These are phyloP conservation scores for Chenopodium quinoa DNA, from an alignment of 148 eudicot genomes.

Conservation along the genomic window DNA sequence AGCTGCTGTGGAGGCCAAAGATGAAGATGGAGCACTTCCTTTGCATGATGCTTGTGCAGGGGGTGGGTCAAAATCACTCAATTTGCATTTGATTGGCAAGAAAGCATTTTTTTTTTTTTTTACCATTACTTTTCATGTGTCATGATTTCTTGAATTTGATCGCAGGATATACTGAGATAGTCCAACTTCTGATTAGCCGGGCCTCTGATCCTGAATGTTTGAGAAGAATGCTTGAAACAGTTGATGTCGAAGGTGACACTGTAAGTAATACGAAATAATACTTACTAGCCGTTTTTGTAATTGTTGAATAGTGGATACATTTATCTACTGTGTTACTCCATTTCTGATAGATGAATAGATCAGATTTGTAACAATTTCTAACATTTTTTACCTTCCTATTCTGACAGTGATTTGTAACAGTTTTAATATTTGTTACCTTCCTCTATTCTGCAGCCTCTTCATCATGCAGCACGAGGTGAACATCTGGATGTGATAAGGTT, in stretches of 20 bases:
- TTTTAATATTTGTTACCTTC: not conserved
- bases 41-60: slow-evolving; percentile 98
- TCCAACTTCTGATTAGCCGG: slow-evolving; percentile 47
- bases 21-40: slow-evolving; percentile 93
- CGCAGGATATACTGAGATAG: slow-evolving; percentile 77
- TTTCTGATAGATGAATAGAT: not conserved
- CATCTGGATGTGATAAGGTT: slow-evolving; percentile 56
- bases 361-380: not conserved
- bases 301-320: not conserved
- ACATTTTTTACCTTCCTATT: not conserved
- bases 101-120: slow-evolving; percentile 4
- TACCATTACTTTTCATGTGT: not conserved
- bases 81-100: slow-evolving; percentile 7
- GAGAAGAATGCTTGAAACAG: slow-evolving; percentile 76
- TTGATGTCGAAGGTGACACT: slow-evolving; percentile 92
- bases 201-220: slow-evolving; percentile 45
- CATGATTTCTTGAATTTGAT: not conserved
- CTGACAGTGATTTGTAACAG: not conserved
- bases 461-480: slow-evolving; percentile 96
- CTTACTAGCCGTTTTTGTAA: not conserved
- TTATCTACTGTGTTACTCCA: not conserved
- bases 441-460: slow-evolving; percentile 65
- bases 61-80: slow-evolving; percentile 39
- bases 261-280: slow-evolving; percentile 44
- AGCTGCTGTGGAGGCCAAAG: slow-evolving; percentile 74